A percentile compares a stretch with the other conserved stretches of the same genome.
phyloP scores from a whole-genome alignment of 805 yeast genomes.

The Ogataea philodendri region DNA sequence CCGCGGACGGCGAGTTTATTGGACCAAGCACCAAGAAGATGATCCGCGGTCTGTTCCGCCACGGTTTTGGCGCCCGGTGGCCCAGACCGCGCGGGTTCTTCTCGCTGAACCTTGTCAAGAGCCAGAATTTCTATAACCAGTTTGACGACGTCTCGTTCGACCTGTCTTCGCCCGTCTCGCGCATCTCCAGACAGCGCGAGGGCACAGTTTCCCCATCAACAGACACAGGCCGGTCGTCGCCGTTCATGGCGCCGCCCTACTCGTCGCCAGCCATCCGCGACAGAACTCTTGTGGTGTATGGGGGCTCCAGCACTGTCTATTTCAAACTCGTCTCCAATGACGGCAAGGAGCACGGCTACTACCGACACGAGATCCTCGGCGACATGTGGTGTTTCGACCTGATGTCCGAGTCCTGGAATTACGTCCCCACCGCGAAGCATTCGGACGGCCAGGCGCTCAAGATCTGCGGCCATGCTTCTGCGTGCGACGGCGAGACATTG shows the following conservation, averaged over 20 bases:
- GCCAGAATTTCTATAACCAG: slow-evolving; percentile 3
- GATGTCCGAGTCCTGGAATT: slow-evolving; percentile 41
- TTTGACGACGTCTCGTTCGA: no score
- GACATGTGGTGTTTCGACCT: slow-evolving; percentile 53
- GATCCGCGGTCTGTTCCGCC: slow-evolving; percentile 29
- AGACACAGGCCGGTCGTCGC: slow-evolving; percentile 18
- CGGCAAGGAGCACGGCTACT: slow-evolving; percentile 19
- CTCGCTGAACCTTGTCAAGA: slow-evolving; percentile 25
- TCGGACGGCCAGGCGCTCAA: slow-evolving; percentile 10
- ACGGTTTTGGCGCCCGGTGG: slow-evolving; percentile 25
- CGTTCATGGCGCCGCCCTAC: slow-evolving; percentile 6
- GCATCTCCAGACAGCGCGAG: not conserved
- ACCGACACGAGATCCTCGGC: slow-evolving; percentile 36
- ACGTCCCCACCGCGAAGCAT: slow-evolving; percentile 19
- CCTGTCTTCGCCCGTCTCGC: slow-evolving; percentile 3
- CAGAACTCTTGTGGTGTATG: slow-evolving; percentile 30
- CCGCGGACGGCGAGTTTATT: slow-evolving; percentile 18
- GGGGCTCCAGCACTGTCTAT: slow-evolving; percentile 33
- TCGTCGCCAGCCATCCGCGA: slow-evolving; percentile 10
- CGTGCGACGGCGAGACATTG: slow-evolving; percentile 20
- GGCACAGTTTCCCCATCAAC: slow-evolving; percentile 1
- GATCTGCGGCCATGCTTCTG: slow-evolving; percentile 30
- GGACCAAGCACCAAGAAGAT: slow-evolving; percentile 7
- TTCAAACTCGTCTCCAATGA: slow-evolving; percentile 24
- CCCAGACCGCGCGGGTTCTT: slow-evolving; percentile 33